phyloP scores from a whole-genome alignment of 371 early-diverging fungal genomes.

The Globomyces sp. region DNA sequence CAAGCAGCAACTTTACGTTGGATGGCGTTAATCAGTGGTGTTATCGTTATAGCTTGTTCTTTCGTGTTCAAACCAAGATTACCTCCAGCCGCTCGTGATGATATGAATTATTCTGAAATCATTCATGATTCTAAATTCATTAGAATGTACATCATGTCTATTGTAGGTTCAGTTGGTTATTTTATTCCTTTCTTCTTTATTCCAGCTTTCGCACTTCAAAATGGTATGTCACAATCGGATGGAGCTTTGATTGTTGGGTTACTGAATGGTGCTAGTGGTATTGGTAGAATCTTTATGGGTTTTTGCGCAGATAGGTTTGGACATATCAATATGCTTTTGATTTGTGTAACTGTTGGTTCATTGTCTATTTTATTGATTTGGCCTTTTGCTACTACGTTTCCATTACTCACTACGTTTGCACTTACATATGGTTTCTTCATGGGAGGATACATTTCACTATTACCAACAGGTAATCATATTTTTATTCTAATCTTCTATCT shows the following conservation, averaged over 20 bases:
- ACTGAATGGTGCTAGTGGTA: slow-evolving; percentile 57
- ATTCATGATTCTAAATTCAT: slow-evolving; percentile 13
- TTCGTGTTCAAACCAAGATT: slow-evolving; percentile 2
- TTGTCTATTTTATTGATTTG: slow-evolving; percentile 59
- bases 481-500: no score
- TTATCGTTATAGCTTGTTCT: slow-evolving; percentile 4
- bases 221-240: slow-evolving; percentile 37
- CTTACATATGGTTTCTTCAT: slow-evolving; percentile 59
- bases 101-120: background rate
- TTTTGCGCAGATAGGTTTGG: slow-evolving; percentile 59
- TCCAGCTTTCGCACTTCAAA: slow-evolving; percentile 46
- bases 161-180: slow-evolving; percentile 54
- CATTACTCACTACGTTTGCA: slow-evolving; percentile 51
- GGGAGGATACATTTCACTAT: slow-evolving; percentile 57
- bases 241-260: slow-evolving; percentile 55
- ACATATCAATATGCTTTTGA: slow-evolving; percentile 52
- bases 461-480: slow-evolving; percentile 36
- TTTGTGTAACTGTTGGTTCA: slow-evolving; percentile 48
- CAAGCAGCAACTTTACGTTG: slow-evolving; percentile 54
- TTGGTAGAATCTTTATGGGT: slow-evolving; percentile 67
- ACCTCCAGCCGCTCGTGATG: slow-evolving; percentile 3
- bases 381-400: slow-evolving; percentile 53
- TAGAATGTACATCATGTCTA: slow-evolving; percentile 19
- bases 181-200: slow-evolving; percentile 62
- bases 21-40: slow-evolving; percentile 31